Conservation (phyloP, 805 yeast genomes). For the Starmerella riodocensis region DNA sequence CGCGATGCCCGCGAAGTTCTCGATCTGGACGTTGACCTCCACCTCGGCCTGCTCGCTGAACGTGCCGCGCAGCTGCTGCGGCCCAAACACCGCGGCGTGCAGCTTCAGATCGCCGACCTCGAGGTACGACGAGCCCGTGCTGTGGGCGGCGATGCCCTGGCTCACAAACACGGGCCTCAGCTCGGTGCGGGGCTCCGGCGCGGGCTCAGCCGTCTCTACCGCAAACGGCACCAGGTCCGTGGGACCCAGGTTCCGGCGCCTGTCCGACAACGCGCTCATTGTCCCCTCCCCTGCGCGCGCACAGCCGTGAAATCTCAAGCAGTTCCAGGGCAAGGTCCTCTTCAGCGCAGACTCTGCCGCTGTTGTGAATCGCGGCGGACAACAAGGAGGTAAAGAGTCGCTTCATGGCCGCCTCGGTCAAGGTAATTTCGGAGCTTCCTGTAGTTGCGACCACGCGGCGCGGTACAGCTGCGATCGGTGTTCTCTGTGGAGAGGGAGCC, state of each 20-base stretch:
- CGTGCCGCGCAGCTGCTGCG: constrained; percentile 69
- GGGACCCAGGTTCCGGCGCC: constrained; percentile 83
- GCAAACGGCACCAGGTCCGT: constrained; percentile 43
- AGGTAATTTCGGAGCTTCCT: no score
- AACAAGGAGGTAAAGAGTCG: no score
- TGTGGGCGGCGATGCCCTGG: constrained; percentile 53
- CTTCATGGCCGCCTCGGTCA: no score
- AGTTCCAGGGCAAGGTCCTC: no score
- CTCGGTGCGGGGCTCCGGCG: constrained; percentile 20
- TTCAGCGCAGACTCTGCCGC: no score
- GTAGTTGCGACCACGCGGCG: no score
- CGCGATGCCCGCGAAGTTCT: constrained; percentile 36
- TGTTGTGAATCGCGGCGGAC: no score
- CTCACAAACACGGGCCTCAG: constrained; percentile 39
- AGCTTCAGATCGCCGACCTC: constrained; percentile 51
- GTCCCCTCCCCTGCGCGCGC: no score
- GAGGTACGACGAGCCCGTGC: constrained; percentile 71
- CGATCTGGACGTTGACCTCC: constrained; percentile 45
- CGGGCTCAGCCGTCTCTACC: constrained; percentile 25
- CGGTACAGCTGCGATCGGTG: no score
- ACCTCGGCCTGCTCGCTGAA: constrained; percentile 54
- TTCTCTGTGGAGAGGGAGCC: no score
- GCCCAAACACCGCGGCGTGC: constrained; percentile 71
- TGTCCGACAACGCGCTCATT: constrained; percentile 37
- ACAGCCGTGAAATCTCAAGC: no score